Evolutionary conservation across 345 rosid genomes (phyloP).

Genomic region (Syzygium grande): DNA sequence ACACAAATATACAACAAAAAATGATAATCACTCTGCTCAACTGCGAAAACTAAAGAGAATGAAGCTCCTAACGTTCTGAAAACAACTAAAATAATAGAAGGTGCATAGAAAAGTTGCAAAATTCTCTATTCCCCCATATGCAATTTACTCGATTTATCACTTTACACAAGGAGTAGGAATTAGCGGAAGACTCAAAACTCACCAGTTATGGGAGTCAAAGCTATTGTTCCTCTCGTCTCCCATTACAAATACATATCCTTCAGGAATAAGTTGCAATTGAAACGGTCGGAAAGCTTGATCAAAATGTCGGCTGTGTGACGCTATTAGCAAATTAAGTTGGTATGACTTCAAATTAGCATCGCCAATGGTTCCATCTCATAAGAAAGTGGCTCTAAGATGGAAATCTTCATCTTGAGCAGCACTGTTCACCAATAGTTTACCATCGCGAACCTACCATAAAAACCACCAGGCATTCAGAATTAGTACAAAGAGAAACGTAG

Average conservation of each 20-base stretch:
- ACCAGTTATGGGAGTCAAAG: constrained; percentile 89
- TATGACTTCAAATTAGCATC: not conserved
- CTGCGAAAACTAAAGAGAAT: not conserved
- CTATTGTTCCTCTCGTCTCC: constrained; percentile 96
- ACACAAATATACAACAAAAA: not conserved
- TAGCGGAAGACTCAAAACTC: constrained; percentile 4
- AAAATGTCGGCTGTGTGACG: not conserved
- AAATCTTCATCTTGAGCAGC: constrained; percentile 64
- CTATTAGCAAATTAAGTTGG: not conserved
- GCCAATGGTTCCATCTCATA: constrained; percentile 73
- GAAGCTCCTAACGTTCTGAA: not conserved
- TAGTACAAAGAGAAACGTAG: not conserved
- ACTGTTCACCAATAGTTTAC: constrained; percentile 69
- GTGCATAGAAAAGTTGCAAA: not conserved
- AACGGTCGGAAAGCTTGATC: not conserved
- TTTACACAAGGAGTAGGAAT: not conserved
- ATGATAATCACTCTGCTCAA: not conserved
- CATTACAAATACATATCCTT: constrained; percentile 81
- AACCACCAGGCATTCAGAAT: not conserved
- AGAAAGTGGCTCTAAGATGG: constrained; percentile 55
- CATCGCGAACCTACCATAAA: constrained; percentile 50
- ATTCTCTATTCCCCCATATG: not conserved
- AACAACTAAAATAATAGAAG: not conserved
- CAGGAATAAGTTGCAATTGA: constrained; percentile 59
- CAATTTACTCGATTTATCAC: not conserved